A percentile compares a stretch with the other conserved stretches of the same genome.
phyloP scores from a whole-genome alignment of 257 asterid genomes.

The Agastache rugosa region DNA sequence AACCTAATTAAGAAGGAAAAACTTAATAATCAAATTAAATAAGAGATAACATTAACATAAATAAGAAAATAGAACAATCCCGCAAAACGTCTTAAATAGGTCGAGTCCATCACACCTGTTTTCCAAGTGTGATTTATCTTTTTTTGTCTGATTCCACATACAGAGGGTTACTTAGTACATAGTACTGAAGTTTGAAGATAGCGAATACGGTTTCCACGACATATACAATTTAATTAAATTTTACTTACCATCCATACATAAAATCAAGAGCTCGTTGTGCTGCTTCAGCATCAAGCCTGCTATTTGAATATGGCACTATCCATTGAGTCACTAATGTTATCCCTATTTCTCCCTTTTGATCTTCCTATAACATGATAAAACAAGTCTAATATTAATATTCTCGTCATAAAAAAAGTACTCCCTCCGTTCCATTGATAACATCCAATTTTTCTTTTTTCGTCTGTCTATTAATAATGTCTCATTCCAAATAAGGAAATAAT shows the following conservation, averaged over 20 bases:
- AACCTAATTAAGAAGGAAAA: conserved; percentile 38
- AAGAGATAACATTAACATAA: neutral
- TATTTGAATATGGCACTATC: conserved; percentile 53
- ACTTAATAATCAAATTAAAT: neutral
- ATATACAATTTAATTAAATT: neutral
- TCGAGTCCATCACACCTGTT: too few species aligned
- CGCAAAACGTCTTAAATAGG: too few species aligned
- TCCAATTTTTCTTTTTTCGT: too few species aligned
- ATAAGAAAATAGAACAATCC: neutral
- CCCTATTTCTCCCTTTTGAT: conserved; percentile 72
- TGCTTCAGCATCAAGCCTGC: conserved; percentile 46
- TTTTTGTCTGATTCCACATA: too few species aligned
- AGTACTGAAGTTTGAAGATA: too few species aligned
- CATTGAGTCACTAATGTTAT: conserved; percentile 46
- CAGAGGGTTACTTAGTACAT: too few species aligned
- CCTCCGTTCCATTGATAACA: too few species aligned
- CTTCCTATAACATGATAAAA: conserved; percentile 32
- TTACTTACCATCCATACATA: conserved; percentile 64
- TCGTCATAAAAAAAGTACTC: neutral
- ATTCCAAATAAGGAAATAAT: too few species aligned
- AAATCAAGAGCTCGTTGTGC: conserved; percentile 66
- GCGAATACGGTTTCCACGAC: too few species aligned
- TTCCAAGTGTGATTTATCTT: too few species aligned
- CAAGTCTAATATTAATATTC: too few species aligned
- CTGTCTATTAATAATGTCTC: too few species aligned